These are phyloP conservation scores for Phytophthora tubulina DNA, from an alignment of 352 stramenopile genomes.

Conservation along the genomic window DNA sequence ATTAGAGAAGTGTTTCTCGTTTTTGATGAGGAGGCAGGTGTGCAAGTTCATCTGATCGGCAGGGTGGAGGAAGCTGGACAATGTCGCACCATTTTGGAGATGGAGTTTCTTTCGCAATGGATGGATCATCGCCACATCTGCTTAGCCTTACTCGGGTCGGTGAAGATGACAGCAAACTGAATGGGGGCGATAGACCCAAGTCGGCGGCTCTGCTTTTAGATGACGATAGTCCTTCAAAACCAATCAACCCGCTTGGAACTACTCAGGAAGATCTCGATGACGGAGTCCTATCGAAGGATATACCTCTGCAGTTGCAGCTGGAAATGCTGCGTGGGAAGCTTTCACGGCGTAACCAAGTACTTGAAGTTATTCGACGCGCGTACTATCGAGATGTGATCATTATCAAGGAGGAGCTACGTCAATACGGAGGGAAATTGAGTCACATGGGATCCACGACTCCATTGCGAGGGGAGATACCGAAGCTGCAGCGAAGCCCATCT, in stretches of 20 bases:
- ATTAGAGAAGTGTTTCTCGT: constrained; percentile 34
- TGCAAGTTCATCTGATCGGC: neutral
- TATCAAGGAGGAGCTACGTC: constrained; percentile 83
- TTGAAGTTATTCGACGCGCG: constrained; percentile 76
- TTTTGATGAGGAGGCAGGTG: constrained; percentile 14
- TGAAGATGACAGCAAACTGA: constrained; percentile 21
- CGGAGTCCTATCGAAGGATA: constrained; percentile 45
- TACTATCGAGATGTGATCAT: constrained; percentile 88
- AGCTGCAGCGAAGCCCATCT: constrained; percentile 22
- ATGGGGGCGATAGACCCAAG: constrained; percentile 2
- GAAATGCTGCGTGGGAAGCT: constrained; percentile 79
- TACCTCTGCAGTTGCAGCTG: constrained; percentile 54
- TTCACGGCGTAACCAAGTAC: constrained; percentile 72
- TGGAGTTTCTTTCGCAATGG: neutral
- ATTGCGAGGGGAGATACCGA: constrained; percentile 21
- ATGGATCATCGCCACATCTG: constrained; percentile 18
- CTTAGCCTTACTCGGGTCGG: constrained; percentile 18
- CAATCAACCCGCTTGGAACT: constrained; percentile 17
- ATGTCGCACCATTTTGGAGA: constrained; percentile 28
- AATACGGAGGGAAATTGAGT: constrained; percentile 36
- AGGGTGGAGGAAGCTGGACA: neutral
- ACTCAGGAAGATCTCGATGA: constrained; percentile 41
- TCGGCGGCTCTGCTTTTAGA: constrained; percentile 9
- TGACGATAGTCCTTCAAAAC: constrained; percentile 17
- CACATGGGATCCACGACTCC: constrained; percentile 13